A percentile compares a stretch with the other conserved stretches of the same genome.
phyloP scores from a whole-genome alignment of 2,329 filamentous ascomycete species.

The Davidsoniella eucalypti region DNA sequence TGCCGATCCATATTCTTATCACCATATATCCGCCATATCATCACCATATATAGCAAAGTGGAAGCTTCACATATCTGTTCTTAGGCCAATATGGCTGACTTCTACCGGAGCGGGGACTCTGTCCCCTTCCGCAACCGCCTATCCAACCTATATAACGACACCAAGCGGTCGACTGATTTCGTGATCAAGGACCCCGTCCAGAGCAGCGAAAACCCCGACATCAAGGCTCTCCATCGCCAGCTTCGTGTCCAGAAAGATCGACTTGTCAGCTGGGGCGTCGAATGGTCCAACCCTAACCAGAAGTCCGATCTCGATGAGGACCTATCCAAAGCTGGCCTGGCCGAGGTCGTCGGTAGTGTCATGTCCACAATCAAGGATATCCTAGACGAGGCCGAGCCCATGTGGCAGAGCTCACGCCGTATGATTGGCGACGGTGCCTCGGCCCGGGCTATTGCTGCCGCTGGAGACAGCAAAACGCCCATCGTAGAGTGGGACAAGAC shows the following conservation, averaged over 20 bases:
- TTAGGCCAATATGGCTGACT: constrained; percentile 5
- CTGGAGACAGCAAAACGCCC: constrained; percentile 36
- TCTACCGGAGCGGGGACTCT: constrained; percentile 3
- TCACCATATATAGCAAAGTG: no score
- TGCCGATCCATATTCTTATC: no score
- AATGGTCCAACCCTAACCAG: constrained; percentile 59
- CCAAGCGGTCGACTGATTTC: constrained; percentile 61
- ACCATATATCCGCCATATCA: neutral
- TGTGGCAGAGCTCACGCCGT: constrained; percentile 43
- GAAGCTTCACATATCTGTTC: no score
- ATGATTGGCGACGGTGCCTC: neutral
- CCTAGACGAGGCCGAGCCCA: constrained; percentile 55
- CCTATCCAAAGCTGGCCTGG: constrained; percentile 55
- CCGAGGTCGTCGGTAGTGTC: constrained; percentile 62
- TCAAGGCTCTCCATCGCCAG: constrained; percentile 56
- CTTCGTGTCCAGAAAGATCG: constrained; percentile 67
- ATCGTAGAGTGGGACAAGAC: constrained; percentile 50
- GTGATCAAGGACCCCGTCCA: constrained; percentile 47
- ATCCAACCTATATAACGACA: constrained; percentile 63
- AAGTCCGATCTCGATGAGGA: constrained; percentile 55
- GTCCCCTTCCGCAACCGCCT: constrained; percentile 21
- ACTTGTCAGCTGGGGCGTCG: constrained; percentile 61
- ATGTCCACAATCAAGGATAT: constrained; percentile 70
- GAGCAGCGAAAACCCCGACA: constrained; percentile 49
- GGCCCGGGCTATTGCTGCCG: constrained; percentile 16